Base-by-base conservation (phyloP, 140 eudicot species). In the Senecio squalidus region DNA sequence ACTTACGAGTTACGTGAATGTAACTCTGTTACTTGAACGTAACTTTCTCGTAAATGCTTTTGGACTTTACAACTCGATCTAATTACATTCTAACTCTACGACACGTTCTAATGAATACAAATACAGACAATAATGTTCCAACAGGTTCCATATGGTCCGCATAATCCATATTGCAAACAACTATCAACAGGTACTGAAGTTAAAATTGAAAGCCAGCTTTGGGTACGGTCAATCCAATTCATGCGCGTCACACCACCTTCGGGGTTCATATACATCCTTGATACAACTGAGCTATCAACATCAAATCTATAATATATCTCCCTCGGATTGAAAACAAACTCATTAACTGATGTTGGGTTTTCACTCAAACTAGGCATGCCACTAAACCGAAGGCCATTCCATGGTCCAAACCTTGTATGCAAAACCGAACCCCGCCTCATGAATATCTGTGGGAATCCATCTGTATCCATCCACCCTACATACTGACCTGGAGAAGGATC, bases 131-230 rank as follows among this genome's bases (percentile, higher is more conserved):
- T n/a, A n/a, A n/a, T n/a, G n/a, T n/a, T n/a, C n/a, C n/a, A n/a
- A n/a, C n/a, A n/a, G n/a, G 18, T 51, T 52, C 76, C 76, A 70
- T 39, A 70, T 20, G 76, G 39, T 3, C 74, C 74, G 8, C 67
- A 69, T 23, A 33, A 4, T 7, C 68, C 74, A 36, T 47, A 69
- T 24, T 4, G 44, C 3, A 40, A 40, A 59, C 74, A 69, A 21
- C 28, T 38, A 24, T 69, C 74, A 14, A n/a, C 22, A 0, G 29
- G 55, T 4, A 47, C 1, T 14, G 34, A 16, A 10, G 51, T 43
- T 40, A 50, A 48, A 48, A 25, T 3, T 0, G 31, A 16, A 15
- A 47, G 22, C 74, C 74, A 69, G 10, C 23, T 50, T 23, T 69
- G 45, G 3, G 56, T 31, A 1, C 30, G 16, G 27, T 69, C 25